Conservation (phyloP, 1,139 yeast species). For the Geotrichum armillariae region DNA sequence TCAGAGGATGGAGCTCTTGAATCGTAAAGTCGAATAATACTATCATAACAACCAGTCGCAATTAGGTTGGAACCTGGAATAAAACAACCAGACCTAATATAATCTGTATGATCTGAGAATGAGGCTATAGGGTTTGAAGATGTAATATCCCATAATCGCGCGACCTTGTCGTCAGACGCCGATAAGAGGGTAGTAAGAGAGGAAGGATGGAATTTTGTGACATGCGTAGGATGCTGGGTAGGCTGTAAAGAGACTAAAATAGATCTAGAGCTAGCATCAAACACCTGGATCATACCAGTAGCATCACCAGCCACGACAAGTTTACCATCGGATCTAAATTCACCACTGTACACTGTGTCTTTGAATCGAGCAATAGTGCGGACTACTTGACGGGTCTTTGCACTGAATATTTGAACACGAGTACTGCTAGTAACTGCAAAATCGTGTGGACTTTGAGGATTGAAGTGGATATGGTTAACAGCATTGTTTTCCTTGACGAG, state of each 20-base stretch:
- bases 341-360: constrained; percentile 86
- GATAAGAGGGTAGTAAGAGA: constrained; percentile 72
- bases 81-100: constrained; percentile 79
- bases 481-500: constrained; percentile 93
- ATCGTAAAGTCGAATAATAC: constrained; percentile 82
- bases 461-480: constrained; percentile 82
- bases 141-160: constrained; percentile 80
- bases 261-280: constrained; percentile 80
- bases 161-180: constrained; percentile 88
- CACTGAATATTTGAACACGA: constrained; percentile 85
- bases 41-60: constrained; percentile 95
- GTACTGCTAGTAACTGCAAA: constrained; percentile 94
- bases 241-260: constrained; percentile 79
- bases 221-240: constrained; percentile 85
- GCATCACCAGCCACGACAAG: constrained; percentile 87
- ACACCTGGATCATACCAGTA: constrained; percentile 79
- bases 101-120: constrained; percentile 81
- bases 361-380: constrained; percentile 90
- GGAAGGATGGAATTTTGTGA: constrained; percentile 86
- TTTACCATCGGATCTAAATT: constrained; percentile 79
- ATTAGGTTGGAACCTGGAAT: constrained; percentile 75
- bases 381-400: constrained; percentile 86
- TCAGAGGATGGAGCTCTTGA: constrained; percentile 54
- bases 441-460: constrained; percentile 84
- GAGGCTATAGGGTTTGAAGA: constrained; percentile 71